A percentile compares a stretch with the other conserved stretches of the same genome.
Conservation (phyloP, 345 rosid species). For the Arabidopsis arenosa region DNA sequence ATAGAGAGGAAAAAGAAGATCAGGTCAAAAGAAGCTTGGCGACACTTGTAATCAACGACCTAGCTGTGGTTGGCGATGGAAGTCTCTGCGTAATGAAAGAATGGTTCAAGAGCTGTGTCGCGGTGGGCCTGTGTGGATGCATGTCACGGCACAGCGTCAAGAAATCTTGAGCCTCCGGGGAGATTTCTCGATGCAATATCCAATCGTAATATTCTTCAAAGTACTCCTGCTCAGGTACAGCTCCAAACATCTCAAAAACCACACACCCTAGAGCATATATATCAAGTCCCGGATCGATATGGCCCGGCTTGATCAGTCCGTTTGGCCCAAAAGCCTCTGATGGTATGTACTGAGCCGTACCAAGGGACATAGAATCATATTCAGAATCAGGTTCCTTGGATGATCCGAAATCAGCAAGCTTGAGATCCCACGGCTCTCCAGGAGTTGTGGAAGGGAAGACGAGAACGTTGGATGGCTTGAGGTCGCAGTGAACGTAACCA, state of each 20-base stretch:
- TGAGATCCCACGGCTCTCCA: conserved; percentile 31
- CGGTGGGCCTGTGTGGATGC: neutral
- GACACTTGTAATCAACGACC: neutral
- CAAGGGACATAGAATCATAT: neutral
- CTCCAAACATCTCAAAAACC: conserved; percentile 30
- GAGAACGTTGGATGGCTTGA: conserved; percentile 18
- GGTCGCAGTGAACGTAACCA: conserved; percentile 13
- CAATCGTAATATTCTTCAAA: neutral
- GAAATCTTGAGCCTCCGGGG: neutral
- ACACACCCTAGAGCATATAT: conserved; percentile 29
- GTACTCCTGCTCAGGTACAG: neutral
- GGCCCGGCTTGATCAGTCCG: neutral
- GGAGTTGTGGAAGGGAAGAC: neutral
- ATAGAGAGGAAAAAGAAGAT: too few relatives aligned
- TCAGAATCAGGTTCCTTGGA: conserved; percentile 15
- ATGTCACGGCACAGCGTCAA: neutral
- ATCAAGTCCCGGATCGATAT: neutral
- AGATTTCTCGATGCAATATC: neutral
- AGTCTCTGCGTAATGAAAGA: neutral
- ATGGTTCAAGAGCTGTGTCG: neutral
- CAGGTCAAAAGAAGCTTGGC: neutral
- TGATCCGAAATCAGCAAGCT: conserved; percentile 32
- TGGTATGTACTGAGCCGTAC: neutral
- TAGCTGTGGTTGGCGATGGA: neutral
- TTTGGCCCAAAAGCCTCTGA: neutral